Base-by-base conservation (phyloP, 2,329 filamentous ascomycete species). In the Coniella vitis region DNA sequence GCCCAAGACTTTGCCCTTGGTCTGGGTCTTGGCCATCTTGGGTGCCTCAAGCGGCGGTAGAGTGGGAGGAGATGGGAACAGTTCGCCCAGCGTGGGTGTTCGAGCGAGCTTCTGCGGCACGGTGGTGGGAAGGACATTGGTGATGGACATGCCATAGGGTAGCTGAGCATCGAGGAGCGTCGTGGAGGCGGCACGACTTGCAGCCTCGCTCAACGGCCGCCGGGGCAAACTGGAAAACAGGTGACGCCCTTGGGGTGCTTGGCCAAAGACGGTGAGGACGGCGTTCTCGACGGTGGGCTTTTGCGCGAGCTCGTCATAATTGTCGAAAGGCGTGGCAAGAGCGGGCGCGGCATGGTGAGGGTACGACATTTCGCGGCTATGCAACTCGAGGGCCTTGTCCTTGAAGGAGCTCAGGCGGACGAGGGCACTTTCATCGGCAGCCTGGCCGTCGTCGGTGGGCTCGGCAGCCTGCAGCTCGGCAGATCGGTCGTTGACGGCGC, bases 221-320 rank as follows among this genome's bases (percentile, higher is more conserved):
- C 78, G 73, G 55, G 86, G 87, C 43, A 95, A 71, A 64, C 90
- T 95, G 4, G 91, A 95, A 63, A 93, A 96, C 4, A 96, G 72
- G 52, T 91, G 86, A 57, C 83, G 84, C 32, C 86, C 77, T 39
- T 82, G 81, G 2, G 84, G 81, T 36, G 86, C 86, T 56, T 83
- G 86, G 47, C 87, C 89, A 56, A 83, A 84, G 1, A 95, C 71
- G 1, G 87, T 91, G 50, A 96, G 71, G 5, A 91, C 83, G 14
- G 81, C 75, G 48, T 76, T 76, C 64, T 56, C 71, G 61, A 64
- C 56, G 17, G 70, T 62, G 20, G 65, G 64, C 3, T 65, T 61
- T 16, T 66, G 63, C 22, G 66, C 55, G 41, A 67, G 65, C 36
- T 68, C 70, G 43, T 70, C 67, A n/a, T 63, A 54, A 10, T 69